Evolutionary conservation across 306 rosid genomes (phyloP), one percentile per base, ranked within the genome.

Genomic region (Corylus americana): DNA sequence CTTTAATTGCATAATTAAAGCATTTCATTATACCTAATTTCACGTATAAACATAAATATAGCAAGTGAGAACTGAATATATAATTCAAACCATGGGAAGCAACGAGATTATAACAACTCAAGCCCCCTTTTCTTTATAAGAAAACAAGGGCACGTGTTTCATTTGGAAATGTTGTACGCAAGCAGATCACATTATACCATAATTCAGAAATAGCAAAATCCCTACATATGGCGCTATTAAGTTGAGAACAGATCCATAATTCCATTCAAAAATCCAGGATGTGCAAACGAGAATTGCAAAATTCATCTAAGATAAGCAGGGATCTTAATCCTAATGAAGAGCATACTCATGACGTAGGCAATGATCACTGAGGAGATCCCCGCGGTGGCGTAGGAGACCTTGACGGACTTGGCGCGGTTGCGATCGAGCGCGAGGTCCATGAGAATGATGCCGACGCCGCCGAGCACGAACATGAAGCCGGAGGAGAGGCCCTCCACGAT

Each of bases 401-500:
- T 96, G 11, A 93, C 92, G 39, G 88, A 81, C 69, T 84, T 89
- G 0, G 96, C 86, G 4, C 98, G 90, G 79, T 96, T 96, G 2
- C 93, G 90, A 77, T 96, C 98, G 18, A 89, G 86, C 0, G 94
- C 97, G 51, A 96, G 95, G 81, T 96, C 97, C 83, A 96, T 49
- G 58, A 93, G 90, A 3, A 96, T 78, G 20, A 96, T 90, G 5
- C 93, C 98, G 0, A 93, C 11, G 0, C 99, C 98, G 8, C 99
- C 99, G 1, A 96, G 90, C 8, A 96, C 84, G 87, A 96, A 91
- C 99, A 96, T 93, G 88, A 89, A 96, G 1, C 96, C 99, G 6
- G 94, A 96, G 0, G 97, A 91, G 37, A 96, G 88, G 1, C 98
- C 98, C 57, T 96, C 96, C 17, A 96, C 92, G 71, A 93, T 91